A percentile compares a stretch with the other conserved stretches of the same genome.
phyloP scores from a whole-genome alignment of 768 basidiomycete genomes.

The Boletus huronensis region DNA sequence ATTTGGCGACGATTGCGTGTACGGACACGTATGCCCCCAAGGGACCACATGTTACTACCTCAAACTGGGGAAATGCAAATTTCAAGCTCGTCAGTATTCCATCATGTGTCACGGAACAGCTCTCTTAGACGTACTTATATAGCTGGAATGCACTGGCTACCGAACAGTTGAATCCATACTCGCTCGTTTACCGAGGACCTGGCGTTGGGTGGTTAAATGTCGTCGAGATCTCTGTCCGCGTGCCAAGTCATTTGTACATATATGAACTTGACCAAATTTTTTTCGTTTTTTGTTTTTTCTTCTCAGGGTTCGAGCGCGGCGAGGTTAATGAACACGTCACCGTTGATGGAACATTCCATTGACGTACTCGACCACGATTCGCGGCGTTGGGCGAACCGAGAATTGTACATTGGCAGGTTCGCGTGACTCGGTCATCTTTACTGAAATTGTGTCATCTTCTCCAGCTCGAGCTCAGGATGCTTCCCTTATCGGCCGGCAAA shows the following conservation, averaged over 20 bases:
- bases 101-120: conserved; percentile 8
- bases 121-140: conserved; percentile 6
- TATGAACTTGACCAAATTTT: conserved; percentile 29
- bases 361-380: conserved; percentile 33
- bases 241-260: conserved; percentile 32
- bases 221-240: conserved; percentile 8
- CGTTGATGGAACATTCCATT: conserved; percentile 33
- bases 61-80: conserved; percentile 59
- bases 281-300: conserved; percentile 12
- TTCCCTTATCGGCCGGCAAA: conserved; percentile 38
- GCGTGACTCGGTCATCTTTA: conserved; percentile 22
- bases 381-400: conserved; percentile 25
- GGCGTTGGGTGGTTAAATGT: conserved; percentile 8
- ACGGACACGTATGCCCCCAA: conserved; percentile 39
- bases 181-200: conserved; percentile 4
- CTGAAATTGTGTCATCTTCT: conserved; percentile 25
- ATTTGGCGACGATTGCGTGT: conserved; percentile 58
- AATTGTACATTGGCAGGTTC: conserved; percentile 19
- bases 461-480: conserved; percentile 18
- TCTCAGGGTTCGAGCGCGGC: conserved; percentile 25
- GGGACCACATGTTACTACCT: conserved; percentile 49
- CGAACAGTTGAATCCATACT: conserved; percentile 17
- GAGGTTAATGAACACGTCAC: conserved; percentile 30
- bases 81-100: conserved; percentile 49
- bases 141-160: conserved; percentile 42